Conservation (phyloP, 352 stramenopile genomes). For the Aphanomyces euteiches region DNA sequence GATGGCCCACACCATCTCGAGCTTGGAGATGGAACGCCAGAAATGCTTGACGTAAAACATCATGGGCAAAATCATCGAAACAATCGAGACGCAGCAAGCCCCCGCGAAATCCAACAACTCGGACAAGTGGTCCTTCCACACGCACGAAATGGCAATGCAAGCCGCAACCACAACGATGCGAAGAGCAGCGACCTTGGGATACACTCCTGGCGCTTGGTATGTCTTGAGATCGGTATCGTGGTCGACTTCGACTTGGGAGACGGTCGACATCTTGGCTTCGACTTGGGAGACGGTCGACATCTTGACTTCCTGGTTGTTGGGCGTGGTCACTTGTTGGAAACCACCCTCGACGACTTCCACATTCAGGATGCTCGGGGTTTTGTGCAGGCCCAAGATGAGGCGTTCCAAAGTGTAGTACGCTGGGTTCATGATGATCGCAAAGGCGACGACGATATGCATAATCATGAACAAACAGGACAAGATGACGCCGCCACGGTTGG, state of each 20-base stretch:
- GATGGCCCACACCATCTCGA: background rate
- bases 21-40: background rate
- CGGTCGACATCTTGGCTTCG: background rate
- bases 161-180: conserved; percentile 53
- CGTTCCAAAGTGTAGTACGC: conserved; percentile 50
- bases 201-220: conserved; percentile 13
- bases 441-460: conserved; percentile 50
- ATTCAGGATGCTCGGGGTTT: conserved; percentile 5
- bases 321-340: background rate
- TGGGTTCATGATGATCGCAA: conserved; percentile 47
- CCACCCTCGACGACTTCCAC: background rate
- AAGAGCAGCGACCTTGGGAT: conserved; percentile 31
- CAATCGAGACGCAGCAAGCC: conserved; percentile 51
- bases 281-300: no score
- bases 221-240: background rate
- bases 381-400: conserved; percentile 47
- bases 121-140: conserved; percentile 53
- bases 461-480: conserved; percentile 40
- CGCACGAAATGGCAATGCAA: conserved; percentile 43
- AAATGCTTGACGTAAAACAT: conserved; percentile 52
- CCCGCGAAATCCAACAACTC: conserved; percentile 70
- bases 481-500: conserved; percentile 30
- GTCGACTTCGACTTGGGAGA: background rate
- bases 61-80: conserved; percentile 64
- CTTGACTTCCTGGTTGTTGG: no score